Conservation (phyloP, 371 early-diverging fungal species). For the Mucor velutinosus region DNA sequence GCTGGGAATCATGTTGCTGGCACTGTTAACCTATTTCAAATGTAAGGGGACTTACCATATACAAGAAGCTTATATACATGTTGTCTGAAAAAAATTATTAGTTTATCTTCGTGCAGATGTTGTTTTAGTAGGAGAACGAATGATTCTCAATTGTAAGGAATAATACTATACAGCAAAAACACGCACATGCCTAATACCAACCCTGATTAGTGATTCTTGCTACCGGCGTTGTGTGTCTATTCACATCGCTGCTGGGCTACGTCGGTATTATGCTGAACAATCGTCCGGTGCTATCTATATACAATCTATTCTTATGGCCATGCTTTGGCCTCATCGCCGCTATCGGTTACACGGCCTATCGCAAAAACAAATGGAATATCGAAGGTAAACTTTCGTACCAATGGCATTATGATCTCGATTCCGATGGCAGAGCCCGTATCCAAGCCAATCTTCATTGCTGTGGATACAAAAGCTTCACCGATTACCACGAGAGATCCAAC, state of each 20-base stretch:
- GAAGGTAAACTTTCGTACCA: constrained; percentile 52
- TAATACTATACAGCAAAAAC: neutral
- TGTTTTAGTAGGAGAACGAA: constrained; percentile 43
- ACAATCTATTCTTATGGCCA: constrained; percentile 59
- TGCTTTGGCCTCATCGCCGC: constrained; percentile 57
- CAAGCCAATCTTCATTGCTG: constrained; percentile 62
- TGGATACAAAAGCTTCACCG: constrained; percentile 55
- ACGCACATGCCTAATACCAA: neutral
- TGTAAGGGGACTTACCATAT: constrained; percentile 29
- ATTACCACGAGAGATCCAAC: constrained; percentile 58
- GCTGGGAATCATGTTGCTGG: constrained; percentile 37
- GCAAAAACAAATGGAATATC: constrained; percentile 49
- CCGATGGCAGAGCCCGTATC: constrained; percentile 42
- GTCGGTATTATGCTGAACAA: constrained; percentile 59
- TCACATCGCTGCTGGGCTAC: constrained; percentile 54
- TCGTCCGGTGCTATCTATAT: constrained; percentile 46
- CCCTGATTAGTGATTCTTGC: constrained; percentile 44
- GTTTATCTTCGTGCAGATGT: constrained; percentile 53
- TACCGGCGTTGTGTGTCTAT: constrained; percentile 50
- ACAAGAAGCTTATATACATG: neutral
- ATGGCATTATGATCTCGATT: constrained; percentile 47
- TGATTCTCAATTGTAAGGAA: constrained; percentile 48
- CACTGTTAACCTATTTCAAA: constrained; percentile 48
- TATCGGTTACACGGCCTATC: constrained; percentile 59
- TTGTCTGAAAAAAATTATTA: constrained; percentile 10